Percentiles rank a stretch among this genome's conserved stretches.
These are phyloP conservation scores for Podospora tetraspora DNA, from an alignment of 495 filamentous ascomycete genomes.

Conservation along the genomic window DNA sequence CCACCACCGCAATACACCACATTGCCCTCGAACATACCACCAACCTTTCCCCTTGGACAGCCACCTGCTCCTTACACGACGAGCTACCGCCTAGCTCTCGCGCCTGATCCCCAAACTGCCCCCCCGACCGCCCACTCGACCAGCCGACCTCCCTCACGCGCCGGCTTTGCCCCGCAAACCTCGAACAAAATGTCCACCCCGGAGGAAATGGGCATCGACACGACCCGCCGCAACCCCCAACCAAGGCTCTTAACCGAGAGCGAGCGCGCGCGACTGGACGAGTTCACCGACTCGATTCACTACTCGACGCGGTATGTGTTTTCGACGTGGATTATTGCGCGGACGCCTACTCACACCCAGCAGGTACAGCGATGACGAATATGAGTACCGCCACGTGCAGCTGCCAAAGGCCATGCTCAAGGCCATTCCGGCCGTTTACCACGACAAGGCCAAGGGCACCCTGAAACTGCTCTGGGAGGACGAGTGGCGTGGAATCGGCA, in stretches of 20 bases:
- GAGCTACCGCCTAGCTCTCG: neutral
- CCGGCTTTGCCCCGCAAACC: neutral
- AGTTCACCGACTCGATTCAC: constrained; percentile 87
- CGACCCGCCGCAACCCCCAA: constrained; percentile 72
- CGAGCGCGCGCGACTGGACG: constrained; percentile 77
- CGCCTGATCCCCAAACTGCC: neutral
- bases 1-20: neutral
- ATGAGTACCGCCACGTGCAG: constrained; percentile 93
- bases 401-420: constrained; percentile 98
- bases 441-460: constrained; percentile 82
- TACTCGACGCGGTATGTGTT: constrained; percentile 80
- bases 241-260: constrained; percentile 73
- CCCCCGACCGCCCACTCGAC: neutral
- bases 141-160: neutral
- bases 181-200: constrained; percentile 21
- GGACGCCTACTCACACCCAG: constrained; percentile 10
- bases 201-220: constrained; percentile 62
- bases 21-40: neutral
- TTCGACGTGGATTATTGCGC: neutral
- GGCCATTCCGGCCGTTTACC: constrained; percentile 91
- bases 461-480: constrained; percentile 97
- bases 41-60: neutral
- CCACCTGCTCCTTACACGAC: neutral
- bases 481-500: constrained; percentile 93
- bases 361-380: constrained; percentile 84